Conservation (phyloP, 2,329 filamentous ascomycete genomes). For the Ceratocystis albifundus region DNA sequence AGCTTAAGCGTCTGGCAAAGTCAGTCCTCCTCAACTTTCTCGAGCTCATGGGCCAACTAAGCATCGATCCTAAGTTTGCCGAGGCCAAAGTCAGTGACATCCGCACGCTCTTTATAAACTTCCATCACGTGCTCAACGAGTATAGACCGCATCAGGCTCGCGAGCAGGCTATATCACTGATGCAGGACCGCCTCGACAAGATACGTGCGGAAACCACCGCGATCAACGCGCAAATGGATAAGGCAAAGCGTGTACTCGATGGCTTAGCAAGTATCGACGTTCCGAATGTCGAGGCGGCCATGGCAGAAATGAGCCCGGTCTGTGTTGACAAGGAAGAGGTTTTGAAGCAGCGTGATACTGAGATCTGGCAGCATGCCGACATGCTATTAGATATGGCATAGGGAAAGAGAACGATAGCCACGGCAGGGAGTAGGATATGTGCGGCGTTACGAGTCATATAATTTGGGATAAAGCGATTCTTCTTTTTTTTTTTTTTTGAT, state of each 20-base stretch:
- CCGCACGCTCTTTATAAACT: slow-evolving; percentile 73
- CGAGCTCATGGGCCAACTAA: slow-evolving; percentile 63
- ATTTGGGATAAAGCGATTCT: not conserved
- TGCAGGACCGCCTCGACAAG: slow-evolving; percentile 71
- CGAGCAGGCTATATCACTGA: slow-evolving; percentile 73
- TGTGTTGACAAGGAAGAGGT: not conserved
- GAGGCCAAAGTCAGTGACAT: slow-evolving; percentile 66
- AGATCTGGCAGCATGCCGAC: slow-evolving; percentile 15
- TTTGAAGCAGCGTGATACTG: slow-evolving; percentile 10
- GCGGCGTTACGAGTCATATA: not conserved
- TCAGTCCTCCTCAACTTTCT: slow-evolving; percentile 81
- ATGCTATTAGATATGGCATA: not conserved
- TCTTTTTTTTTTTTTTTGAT: too few relatives aligned
- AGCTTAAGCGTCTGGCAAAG: slow-evolving; percentile 69
- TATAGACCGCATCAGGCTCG: slow-evolving; percentile 88
- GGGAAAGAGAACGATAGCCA: not conserved
- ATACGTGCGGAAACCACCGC: slow-evolving; percentile 61
- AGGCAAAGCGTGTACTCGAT: slow-evolving; percentile 61
- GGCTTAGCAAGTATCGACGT: slow-evolving; percentile 48
- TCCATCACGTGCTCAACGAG: slow-evolving; percentile 86
- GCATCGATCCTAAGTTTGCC: slow-evolving; percentile 52
- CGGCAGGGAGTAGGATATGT: not conserved
- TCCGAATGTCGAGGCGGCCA: slow-evolving; percentile 15
- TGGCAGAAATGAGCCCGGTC: not conserved
- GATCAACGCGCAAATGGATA: slow-evolving; percentile 55